Percentiles rank a stretch among this genome's conserved stretches.
These are phyloP conservation scores for Lithospermum erythrorhizon DNA, from an alignment of 257 asterid genomes.

Conservation along the genomic window DNA sequence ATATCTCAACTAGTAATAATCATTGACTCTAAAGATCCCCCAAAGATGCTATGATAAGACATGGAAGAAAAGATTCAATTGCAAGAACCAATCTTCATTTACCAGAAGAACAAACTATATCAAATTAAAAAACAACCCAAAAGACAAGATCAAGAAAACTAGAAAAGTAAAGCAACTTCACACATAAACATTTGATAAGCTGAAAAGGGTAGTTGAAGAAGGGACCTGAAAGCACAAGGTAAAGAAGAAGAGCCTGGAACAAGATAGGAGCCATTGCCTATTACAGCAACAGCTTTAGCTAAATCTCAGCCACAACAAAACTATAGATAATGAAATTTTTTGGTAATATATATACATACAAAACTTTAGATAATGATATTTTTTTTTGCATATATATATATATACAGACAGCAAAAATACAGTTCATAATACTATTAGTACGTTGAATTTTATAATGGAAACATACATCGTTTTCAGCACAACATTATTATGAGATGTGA, in stretches of 20 bases:
- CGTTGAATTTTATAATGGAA: background rate
- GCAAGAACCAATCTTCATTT: too few species aligned
- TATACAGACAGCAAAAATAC: too few species aligned
- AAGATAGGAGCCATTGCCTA: slow-evolving; percentile 41
- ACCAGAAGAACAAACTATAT: too few species aligned
- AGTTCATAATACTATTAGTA: too few species aligned
- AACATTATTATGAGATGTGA: background rate
- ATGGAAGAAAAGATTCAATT: too few species aligned
- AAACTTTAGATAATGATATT: too few species aligned
- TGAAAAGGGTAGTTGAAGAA: background rate
- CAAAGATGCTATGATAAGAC: too few species aligned
- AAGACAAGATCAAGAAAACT: background rate
- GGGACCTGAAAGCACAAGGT: slow-evolving; percentile 49
- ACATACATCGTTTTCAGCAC: background rate
- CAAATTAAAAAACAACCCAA: background rate
- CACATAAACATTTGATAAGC: background rate
- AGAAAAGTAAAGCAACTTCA: background rate
- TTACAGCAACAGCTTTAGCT: slow-evolving; percentile 21
- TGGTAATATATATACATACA: too few species aligned
- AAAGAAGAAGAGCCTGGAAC: slow-evolving; percentile 35
- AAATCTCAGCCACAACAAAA: slow-evolving; percentile 37
- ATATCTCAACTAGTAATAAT: background rate
- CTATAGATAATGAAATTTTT: too few species aligned
- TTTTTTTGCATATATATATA: too few species aligned
- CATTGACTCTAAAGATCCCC: too few species aligned